A percentile compares a stretch with the other conserved stretches of the same genome.
Evolutionary conservation across 495 filamentous ascomycete species (phyloP).

Genomic region (Cairneyella variabilis): DNA sequence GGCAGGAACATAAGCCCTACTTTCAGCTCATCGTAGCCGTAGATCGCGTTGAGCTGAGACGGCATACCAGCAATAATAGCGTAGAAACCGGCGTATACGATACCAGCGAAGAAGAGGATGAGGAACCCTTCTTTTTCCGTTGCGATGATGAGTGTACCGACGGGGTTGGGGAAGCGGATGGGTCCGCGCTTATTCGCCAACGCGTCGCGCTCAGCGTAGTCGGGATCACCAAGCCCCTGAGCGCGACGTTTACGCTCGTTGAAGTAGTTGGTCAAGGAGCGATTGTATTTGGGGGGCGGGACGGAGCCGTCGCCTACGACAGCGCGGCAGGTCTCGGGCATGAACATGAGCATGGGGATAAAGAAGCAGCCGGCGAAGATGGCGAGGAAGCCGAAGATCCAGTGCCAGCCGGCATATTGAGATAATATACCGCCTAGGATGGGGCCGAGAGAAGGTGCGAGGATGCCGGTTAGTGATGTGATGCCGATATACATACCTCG

Average conservation of each 20-base stretch:
- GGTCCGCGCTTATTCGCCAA: slow-evolving; percentile 4
- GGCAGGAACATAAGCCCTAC: slow-evolving; percentile 57
- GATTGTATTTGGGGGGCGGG: slow-evolving; percentile 36
- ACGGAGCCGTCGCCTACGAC: slow-evolving; percentile 65
- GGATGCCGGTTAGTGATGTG: slow-evolving; percentile 36
- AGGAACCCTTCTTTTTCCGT: slow-evolving; percentile 57
- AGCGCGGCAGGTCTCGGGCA: slow-evolving; percentile 61
- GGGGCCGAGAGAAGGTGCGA: slow-evolving; percentile 68
- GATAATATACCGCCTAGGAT: slow-evolving; percentile 69
- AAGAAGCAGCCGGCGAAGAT: slow-evolving; percentile 67
- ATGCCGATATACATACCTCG: slow-evolving; percentile 45
- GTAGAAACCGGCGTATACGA: slow-evolving; percentile 61
- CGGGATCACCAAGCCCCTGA: neutral
- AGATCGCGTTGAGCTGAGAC: slow-evolving; percentile 46
- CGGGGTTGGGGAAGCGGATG: slow-evolving; percentile 54
- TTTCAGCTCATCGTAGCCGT: slow-evolving; percentile 54
- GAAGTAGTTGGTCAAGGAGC: slow-evolving; percentile 32
- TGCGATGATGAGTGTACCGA: slow-evolving; percentile 55
- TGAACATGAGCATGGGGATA: slow-evolving; percentile 55
- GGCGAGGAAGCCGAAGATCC: slow-evolving; percentile 78
- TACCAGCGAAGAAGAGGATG: slow-evolving; percentile 50
- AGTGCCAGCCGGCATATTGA: slow-evolving; percentile 66
- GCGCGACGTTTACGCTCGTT: slow-evolving; percentile 22
- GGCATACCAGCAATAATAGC: slow-evolving; percentile 49
- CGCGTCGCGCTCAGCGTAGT: slow-evolving; percentile 17